phyloP scores from a whole-genome alignment of 2,329 filamentous ascomycete species.

The Simplicillium sp. region DNA sequence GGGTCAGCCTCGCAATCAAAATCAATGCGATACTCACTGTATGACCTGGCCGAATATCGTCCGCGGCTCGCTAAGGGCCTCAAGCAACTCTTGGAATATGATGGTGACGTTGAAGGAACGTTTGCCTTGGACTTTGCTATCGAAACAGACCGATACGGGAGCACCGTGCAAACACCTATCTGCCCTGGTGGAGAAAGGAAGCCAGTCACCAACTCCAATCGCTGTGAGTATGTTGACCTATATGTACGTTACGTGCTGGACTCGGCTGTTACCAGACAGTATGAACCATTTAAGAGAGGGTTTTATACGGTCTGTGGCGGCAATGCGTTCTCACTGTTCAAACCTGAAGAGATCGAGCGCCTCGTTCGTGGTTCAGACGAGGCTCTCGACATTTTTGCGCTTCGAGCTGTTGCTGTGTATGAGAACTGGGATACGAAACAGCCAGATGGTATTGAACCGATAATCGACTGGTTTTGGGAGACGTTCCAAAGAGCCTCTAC shows the following conservation, averaged over 20 bases:
- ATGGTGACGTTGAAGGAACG: conserved; percentile 71
- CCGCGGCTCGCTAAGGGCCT: conserved; percentile 69
- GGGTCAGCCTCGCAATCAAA: conserved; percentile 47
- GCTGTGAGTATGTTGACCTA: conserved; percentile 76
- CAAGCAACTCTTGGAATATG: conserved; percentile 67
- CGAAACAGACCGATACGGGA: conserved; percentile 69
- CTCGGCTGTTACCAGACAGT: conserved; percentile 67
- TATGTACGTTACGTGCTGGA: conserved; percentile 78
- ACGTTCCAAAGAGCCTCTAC: conserved; percentile 59
- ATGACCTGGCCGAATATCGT: conserved; percentile 75
- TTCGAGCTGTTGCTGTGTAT: conserved; percentile 70
- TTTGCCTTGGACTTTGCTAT: conserved; percentile 79
- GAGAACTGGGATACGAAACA: conserved; percentile 63
- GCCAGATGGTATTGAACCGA: conserved; percentile 51
- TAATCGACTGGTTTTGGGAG: conserved; percentile 83
- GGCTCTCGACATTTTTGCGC: conserved; percentile 63
- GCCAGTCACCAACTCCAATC: conserved; percentile 74
- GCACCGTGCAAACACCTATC: conserved; percentile 56
- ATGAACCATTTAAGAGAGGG: conserved; percentile 86
- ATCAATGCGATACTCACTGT: conserved; percentile 63
- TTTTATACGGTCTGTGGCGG: conserved; percentile 90
- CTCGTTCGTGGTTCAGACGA: conserved; percentile 81
- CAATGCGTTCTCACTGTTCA: conserved; percentile 78
- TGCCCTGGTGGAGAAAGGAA: conserved; percentile 63
- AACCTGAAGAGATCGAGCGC: conserved; percentile 85